phyloP scores from a whole-genome alignment of 2,329 filamentous ascomycete species.

The Verticillium longisporum region DNA sequence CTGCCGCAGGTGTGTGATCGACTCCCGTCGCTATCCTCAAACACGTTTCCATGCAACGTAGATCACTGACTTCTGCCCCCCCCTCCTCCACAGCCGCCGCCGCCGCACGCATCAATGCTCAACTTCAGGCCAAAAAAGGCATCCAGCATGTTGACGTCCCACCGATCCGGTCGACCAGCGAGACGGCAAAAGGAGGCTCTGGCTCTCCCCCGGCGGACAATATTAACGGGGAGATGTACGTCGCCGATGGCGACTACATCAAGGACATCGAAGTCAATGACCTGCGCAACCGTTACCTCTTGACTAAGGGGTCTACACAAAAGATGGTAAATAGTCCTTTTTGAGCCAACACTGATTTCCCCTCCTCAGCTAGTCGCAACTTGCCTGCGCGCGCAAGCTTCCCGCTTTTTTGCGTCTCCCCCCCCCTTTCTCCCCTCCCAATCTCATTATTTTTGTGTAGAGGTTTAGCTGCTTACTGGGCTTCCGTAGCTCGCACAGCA shows the following conservation, averaged over 20 bases:
- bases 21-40: not conserved
- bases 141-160: constrained; percentile 88
- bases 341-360: constrained; percentile 33
- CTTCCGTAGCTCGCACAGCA: constrained; percentile 55
- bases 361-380: constrained; percentile 6
- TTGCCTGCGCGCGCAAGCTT: constrained; percentile 8
- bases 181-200: constrained; percentile 17
- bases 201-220: constrained; percentile 35
- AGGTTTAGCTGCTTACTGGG: constrained; percentile 64
- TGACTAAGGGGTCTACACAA: constrained; percentile 95
- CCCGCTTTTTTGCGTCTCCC: constrained; percentile 21
- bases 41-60: not conserved
- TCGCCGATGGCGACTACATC: constrained; percentile 95
- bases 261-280: constrained; percentile 99
- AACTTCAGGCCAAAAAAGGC: constrained; percentile 78
- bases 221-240: constrained; percentile 83
- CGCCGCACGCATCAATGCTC: constrained; percentile 79
- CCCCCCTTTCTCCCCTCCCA: constrained; percentile 10
- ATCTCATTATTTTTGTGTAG: constrained; percentile 38
- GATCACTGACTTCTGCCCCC: constrained; percentile 16
- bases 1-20: constrained; percentile 63
- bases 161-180: constrained; percentile 58
- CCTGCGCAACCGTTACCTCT: constrained; percentile 88
- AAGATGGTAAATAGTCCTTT: constrained; percentile 89
- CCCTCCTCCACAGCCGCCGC: constrained; percentile 59